These are phyloP conservation scores for Hyaloperonospora arabidopsidis DNA, from an alignment of 352 stramenopile species.

Conservation along the genomic window DNA sequence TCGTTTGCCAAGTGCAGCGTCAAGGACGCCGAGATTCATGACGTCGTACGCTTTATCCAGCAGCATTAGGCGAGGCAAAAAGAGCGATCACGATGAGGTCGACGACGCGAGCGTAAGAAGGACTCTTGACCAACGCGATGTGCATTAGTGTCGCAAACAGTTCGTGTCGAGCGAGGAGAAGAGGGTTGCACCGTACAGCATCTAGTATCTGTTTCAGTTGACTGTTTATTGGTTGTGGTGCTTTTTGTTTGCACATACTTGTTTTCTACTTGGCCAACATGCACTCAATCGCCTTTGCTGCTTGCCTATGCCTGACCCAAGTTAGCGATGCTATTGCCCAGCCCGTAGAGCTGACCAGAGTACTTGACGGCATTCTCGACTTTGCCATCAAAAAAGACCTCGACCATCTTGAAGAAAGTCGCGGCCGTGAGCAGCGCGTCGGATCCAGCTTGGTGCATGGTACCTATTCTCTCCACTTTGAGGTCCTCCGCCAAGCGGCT, in stretches of 20 bases:
- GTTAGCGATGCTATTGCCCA: constrained; percentile 57
- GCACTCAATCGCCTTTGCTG: constrained; percentile 3
- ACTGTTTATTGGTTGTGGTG: constrained; percentile 15
- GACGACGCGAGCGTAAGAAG: constrained; percentile 1
- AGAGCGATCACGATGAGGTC: constrained; percentile 15
- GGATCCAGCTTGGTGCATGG: constrained; percentile 98
- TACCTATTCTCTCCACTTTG: constrained; percentile 95
- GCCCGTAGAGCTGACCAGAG: constrained; percentile 78
- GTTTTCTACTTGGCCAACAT: constrained; percentile 9
- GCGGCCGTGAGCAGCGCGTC: constrained; percentile 95
- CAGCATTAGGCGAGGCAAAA: constrained; percentile 39
- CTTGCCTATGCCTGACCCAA: constrained; percentile 32
- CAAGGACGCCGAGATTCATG: constrained; percentile 52
- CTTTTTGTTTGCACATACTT: constrained; percentile 17
- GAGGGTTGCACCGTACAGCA: constrained; percentile 6
- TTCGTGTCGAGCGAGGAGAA: constrained; percentile 1
- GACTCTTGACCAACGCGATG: not conserved
- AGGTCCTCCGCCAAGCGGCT: constrained; percentile 95
- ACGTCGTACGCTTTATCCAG: constrained; percentile 65
- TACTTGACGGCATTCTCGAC: constrained; percentile 80
- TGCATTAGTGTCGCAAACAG: not conserved
- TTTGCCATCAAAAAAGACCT: constrained; percentile 83
- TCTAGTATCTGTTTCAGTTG: constrained; percentile 10
- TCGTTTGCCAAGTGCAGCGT: constrained; percentile 65
- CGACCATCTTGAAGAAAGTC: constrained; percentile 89